Evolutionary conservation across 1,284 basidiomycete species (phyloP).

Genomic region (Stereum hirsutum): DNA sequence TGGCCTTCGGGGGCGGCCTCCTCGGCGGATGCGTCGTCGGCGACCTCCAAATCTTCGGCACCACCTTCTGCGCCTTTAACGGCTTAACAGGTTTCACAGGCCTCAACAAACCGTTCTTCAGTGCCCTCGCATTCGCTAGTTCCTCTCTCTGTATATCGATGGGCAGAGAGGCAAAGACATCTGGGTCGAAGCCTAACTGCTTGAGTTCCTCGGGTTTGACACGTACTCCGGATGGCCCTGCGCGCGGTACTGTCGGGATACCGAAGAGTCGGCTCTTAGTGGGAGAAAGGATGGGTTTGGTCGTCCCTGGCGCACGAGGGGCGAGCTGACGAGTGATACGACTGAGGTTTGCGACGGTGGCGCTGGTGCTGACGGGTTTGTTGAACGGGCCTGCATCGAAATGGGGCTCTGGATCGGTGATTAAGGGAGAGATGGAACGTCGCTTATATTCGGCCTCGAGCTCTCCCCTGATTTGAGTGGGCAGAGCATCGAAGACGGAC

Average conservation of each 20-base stretch:
- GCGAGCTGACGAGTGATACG: conserved; percentile 57
- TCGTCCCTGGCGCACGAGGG: conserved; percentile 29
- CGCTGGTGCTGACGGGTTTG: background rate
- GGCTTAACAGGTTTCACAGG: conserved; percentile 8
- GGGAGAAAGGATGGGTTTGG: conserved; percentile 30
- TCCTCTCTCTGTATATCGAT: conserved; percentile 65
- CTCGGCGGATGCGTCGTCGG: conserved; percentile 27
- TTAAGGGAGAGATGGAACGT: conserved; percentile 39
- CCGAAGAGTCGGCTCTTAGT: conserved; percentile 31
- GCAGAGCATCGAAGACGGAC: conserved; percentile 64
- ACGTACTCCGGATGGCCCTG: conserved; percentile 15
- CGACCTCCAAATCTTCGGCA: conserved; percentile 12
- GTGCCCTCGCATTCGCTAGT: conserved; percentile 40
- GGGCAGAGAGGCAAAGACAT: conserved; percentile 60
- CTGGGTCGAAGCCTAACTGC: conserved; percentile 60
- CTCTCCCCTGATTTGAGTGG: conserved; percentile 61
- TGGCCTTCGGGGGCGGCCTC: conserved; percentile 43
- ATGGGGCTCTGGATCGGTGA: conserved; percentile 5
- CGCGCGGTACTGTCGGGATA: conserved; percentile 16
- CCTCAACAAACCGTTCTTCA: conserved; percentile 11
- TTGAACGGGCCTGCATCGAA: conserved; percentile 2
- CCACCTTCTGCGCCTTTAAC: conserved; percentile 41
- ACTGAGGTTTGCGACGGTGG: conserved; percentile 34
- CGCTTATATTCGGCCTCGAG: conserved; percentile 58
- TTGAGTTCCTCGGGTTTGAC: conserved; percentile 39